Evolutionary conservation across 495 filamentous ascomycete species (phyloP).

Genomic region (Hypoxylon perforatum): DNA sequence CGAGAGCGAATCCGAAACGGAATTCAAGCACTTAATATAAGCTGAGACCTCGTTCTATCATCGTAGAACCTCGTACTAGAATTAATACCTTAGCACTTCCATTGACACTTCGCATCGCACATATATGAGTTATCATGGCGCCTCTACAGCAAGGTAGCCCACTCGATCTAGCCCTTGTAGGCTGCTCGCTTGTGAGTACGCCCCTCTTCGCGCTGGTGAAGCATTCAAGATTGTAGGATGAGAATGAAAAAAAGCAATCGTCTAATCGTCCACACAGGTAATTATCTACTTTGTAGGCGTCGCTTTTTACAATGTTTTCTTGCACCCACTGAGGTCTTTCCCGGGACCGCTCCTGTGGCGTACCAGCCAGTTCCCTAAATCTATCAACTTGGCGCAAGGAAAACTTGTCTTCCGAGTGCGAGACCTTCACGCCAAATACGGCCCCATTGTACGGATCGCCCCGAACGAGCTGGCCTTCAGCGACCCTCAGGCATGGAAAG

Average conservation of each 20-base stretch:
- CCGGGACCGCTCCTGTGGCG: slow-evolving; percentile 53
- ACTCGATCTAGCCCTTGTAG: slow-evolving; percentile 25
- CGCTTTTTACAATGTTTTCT: slow-evolving; percentile 52
- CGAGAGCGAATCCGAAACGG: not conserved
- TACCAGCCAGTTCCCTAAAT: slow-evolving; percentile 38
- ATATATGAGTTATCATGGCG: slow-evolving; percentile 19
- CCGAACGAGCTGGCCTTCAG: slow-evolving; percentile 60
- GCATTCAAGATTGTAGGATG: not conserved
- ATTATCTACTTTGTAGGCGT: slow-evolving; percentile 9
- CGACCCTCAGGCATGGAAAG: slow-evolving; percentile 58
- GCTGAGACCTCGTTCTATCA: not conserved
- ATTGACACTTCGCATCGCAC: not conserved
- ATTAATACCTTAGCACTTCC: not conserved
- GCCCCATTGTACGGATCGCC: slow-evolving; percentile 58
- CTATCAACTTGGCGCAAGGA: slow-evolving; percentile 28
- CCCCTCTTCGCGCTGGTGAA: not conserved
- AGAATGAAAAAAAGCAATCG: not conserved
- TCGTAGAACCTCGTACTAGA: not conserved
- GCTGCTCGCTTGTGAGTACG: slow-evolving; percentile 28
- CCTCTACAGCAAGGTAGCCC: slow-evolving; percentile 23
- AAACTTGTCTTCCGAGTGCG: slow-evolving; percentile 47
- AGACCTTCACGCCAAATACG: slow-evolving; percentile 56
- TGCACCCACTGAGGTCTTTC: slow-evolving; percentile 56
- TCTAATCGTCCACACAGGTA: slow-evolving; percentile 16
- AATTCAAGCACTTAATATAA: slow-evolving; percentile 17